These are phyloP conservation scores for Neonectria hederae DNA, from an alignment of 2,329 filamentous ascomycete genomes.

Conservation along the genomic window DNA sequence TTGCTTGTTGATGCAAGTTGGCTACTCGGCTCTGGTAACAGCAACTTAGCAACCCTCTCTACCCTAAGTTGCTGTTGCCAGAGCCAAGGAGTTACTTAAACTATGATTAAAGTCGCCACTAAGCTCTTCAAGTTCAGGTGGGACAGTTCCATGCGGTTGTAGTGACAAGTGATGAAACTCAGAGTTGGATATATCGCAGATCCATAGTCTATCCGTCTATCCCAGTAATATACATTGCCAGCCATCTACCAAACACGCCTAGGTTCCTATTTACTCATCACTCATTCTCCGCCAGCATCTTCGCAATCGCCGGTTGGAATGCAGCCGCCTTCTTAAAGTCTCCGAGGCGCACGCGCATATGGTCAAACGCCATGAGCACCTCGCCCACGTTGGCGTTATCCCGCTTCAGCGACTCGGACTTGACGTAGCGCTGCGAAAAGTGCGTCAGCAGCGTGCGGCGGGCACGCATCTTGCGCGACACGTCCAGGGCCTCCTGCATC, in stretches of 20 bases:
- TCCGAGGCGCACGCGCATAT: conserved; percentile 77
- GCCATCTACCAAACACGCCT: background rate
- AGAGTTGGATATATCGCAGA: background rate
- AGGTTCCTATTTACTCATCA: conserved; percentile 24
- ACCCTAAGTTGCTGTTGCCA: no score
- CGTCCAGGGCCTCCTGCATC: conserved; percentile 81
- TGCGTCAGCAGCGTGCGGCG: conserved; percentile 87
- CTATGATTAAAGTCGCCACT: no score
- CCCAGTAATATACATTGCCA: conserved; percentile 17
- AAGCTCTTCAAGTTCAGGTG: no score
- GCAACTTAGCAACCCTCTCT: no score
- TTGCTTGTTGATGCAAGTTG: no score
- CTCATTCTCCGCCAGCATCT: conserved; percentile 31
- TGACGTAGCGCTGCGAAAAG: conserved; percentile 93
- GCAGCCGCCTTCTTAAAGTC: conserved; percentile 73
- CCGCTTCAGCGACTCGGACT: conserved; percentile 53
- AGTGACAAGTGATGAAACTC: background rate
- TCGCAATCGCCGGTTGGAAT: conserved; percentile 39
- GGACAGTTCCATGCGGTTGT: background rate
- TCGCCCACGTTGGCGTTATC: conserved; percentile 49
- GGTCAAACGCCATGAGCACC: conserved; percentile 79
- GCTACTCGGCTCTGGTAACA: no score
- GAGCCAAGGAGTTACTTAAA: no score
- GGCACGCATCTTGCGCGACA: conserved; percentile 82
- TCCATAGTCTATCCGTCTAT: background rate